Evolutionary conservation across 192 early-diverging fungal genomes (phyloP), one percentile per base, ranked within the genome.

Genomic region (Phlyctochytrium arcticum): DNA sequence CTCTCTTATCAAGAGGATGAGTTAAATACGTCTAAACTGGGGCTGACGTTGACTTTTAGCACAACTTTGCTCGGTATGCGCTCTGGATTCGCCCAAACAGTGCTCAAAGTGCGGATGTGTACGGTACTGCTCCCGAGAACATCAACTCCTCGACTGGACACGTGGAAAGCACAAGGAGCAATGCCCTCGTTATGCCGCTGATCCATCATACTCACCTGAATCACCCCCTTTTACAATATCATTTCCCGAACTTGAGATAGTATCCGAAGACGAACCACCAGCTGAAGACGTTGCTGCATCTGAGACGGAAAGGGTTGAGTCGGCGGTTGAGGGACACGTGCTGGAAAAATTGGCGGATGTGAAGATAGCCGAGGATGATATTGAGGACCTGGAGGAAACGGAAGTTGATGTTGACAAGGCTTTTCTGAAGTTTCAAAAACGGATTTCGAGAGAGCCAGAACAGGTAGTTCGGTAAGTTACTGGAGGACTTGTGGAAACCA

Each of bases 341-440:
- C 42, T n/a, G 2, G 42, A 44, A 21, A 12, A 44, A 44, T 21
- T 44, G 0, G n/a, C n/a, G n/a, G n/a, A n/a, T n/a, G n/a, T n/a
- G n/a, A 44, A 44, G 21, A 21, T 44, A 12, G 17, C 19, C 9
- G 50, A 53, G 29, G 19, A 53, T 15, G 23, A 29, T 30, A 53
- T 44, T 15, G 69, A 74, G 7, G 71, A 75, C 4, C 37, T 57
- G 5, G 71, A 79, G 15, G 90, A 94, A 65, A 88, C 90, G 7
- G 75, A 85, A 47, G 87, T 89, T 1, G 89, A 88, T 33, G 95
- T 98, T 2, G 96, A 98, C 70, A 75, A 83, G 24, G 88, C 88
- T 0, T 98, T 98, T 75, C 66, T 98, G 60, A 74, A 85, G 64
- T 98, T 97, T 76, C 93, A 98, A 71, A 87, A 86, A 63, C 85